These are phyloP conservation scores for Metschnikowia cubensis DNA, from an alignment of 805 yeast genomes.

Conservation along the genomic window DNA sequence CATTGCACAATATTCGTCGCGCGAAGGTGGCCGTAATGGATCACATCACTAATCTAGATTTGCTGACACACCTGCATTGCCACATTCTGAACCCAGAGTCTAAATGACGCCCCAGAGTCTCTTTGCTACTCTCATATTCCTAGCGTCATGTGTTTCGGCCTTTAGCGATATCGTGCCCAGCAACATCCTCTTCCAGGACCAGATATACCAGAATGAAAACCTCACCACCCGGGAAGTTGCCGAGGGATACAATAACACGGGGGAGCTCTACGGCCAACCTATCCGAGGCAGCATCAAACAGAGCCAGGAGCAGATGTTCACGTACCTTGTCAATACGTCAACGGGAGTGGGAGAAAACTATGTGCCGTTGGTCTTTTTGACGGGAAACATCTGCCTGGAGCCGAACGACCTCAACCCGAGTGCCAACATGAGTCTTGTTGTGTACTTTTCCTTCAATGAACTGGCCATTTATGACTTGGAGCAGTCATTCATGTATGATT, in stretches of 20 bases:
- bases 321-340: conserved; percentile 42
- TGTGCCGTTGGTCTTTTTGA: conserved; percentile 45
- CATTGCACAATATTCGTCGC: conserved; percentile 1
- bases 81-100: not conserved
- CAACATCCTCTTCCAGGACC: not conserved
- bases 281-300: conserved; percentile 32
- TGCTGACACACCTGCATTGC: not conserved
- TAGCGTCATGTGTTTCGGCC: conserved; percentile 1
- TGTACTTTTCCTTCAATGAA: conserved; percentile 38
- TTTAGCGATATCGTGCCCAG: not conserved
- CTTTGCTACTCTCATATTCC: not conserved
- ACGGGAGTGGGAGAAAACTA: conserved; percentile 44
- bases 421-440: conserved; percentile 27
- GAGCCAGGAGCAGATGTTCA: conserved; percentile 38
- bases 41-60: not conserved
- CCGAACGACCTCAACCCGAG: conserved; percentile 22
- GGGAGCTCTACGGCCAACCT: conserved; percentile 19
- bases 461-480: conserved; percentile 29
- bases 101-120: not conserved
- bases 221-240: not conserved
- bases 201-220: not conserved
- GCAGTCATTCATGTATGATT: conserved; percentile 26
- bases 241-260: not conserved
- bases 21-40: not conserved
- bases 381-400: conserved; percentile 47